Percentiles rank a stretch among this genome's conserved stretches.
Conservation (phyloP, 2,329 filamentous ascomycete species). For the Penicillium rolfsii region DNA sequence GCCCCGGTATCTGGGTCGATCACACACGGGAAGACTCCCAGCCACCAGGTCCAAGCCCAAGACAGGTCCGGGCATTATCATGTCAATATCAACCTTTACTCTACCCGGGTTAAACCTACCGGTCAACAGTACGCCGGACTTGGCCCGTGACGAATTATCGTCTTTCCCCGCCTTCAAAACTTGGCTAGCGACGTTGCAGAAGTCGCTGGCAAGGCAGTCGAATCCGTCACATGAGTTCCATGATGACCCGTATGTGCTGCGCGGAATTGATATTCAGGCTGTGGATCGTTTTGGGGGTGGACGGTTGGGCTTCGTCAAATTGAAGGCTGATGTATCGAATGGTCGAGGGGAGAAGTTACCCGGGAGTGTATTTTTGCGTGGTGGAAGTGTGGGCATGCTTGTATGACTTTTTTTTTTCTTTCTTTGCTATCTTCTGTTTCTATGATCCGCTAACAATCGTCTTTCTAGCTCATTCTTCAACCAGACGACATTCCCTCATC, state of each 20-base stretch:
- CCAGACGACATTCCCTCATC: conserved; percentile 51
- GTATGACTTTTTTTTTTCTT: conserved; percentile 36
- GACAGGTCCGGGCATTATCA: not conserved
- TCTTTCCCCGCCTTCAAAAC: conserved; percentile 58
- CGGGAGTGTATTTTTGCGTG: conserved; percentile 61
- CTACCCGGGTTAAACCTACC: conserved; percentile 41
- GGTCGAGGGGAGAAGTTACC: conserved; percentile 56
- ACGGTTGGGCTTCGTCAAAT: conserved; percentile 60
- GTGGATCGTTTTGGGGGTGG: conserved; percentile 57
- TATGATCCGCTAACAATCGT: conserved; percentile 6
- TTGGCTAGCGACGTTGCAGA: conserved; percentile 57
- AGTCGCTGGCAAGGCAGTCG: conserved; percentile 53
- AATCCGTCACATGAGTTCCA: conserved; percentile 55
- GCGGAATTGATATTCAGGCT: conserved; percentile 57
- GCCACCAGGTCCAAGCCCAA: not conserved
- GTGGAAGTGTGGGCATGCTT: conserved; percentile 62
- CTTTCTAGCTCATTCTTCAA: conserved; percentile 56
- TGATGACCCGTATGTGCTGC: conserved; percentile 54
- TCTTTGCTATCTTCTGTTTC: not conserved
- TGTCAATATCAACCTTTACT: conserved; percentile 49
- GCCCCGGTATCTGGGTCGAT: not conserved
- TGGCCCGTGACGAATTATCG: conserved; percentile 51
- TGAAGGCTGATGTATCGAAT: conserved; percentile 59
- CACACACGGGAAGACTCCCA: not conserved
- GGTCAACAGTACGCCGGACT: conserved; percentile 49